These are phyloP conservation scores for Epicoccum sorghinum DNA, from an alignment of 2,329 filamentous ascomycete genomes.

Conservation along the genomic window DNA sequence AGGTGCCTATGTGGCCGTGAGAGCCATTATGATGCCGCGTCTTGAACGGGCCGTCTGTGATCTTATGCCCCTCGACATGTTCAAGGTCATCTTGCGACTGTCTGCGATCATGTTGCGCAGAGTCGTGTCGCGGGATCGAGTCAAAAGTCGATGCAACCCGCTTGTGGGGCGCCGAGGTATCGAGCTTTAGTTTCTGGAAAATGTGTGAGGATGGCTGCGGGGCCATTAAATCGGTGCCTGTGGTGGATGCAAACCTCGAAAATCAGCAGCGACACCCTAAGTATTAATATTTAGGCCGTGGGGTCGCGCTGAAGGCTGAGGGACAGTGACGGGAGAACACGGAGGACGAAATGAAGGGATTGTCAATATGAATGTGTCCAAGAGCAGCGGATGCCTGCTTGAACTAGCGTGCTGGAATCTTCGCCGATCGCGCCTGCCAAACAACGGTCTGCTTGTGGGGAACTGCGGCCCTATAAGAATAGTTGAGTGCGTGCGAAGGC, in stretches of 20 bases:
- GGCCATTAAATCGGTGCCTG: slow-evolving; percentile 47
- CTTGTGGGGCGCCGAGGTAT: slow-evolving; percentile 45
- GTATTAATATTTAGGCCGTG: slow-evolving; percentile 40
- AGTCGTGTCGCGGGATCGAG: slow-evolving; percentile 40
- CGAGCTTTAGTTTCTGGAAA: slow-evolving; percentile 52
- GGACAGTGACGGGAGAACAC: slow-evolving; percentile 32
- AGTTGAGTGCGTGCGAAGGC: neutral
- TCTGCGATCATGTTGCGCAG: slow-evolving; percentile 29
- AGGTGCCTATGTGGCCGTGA: slow-evolving; percentile 23
- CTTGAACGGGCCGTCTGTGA: slow-evolving; percentile 25
- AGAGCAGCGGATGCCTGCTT: slow-evolving; percentile 23
- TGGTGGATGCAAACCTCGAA: slow-evolving; percentile 44
- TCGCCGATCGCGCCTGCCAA: neutral
- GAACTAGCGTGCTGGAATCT: slow-evolving; percentile 12
- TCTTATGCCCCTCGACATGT: slow-evolving; percentile 26
- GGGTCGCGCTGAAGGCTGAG: slow-evolving; percentile 35
- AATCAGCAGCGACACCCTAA: slow-evolving; percentile 13
- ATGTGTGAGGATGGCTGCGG: slow-evolving; percentile 47
- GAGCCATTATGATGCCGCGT: slow-evolving; percentile 23
- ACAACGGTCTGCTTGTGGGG: slow-evolving; percentile 1
- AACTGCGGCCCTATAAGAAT: neutral
- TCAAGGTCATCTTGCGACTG: slow-evolving; percentile 31
- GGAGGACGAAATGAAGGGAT: slow-evolving; percentile 29
- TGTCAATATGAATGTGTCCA: slow-evolving; percentile 28
- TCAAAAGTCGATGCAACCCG: slow-evolving; percentile 46